Conservation (phyloP, 2,329 filamentous ascomycete genomes). For the Knufia fluminis region DNA sequence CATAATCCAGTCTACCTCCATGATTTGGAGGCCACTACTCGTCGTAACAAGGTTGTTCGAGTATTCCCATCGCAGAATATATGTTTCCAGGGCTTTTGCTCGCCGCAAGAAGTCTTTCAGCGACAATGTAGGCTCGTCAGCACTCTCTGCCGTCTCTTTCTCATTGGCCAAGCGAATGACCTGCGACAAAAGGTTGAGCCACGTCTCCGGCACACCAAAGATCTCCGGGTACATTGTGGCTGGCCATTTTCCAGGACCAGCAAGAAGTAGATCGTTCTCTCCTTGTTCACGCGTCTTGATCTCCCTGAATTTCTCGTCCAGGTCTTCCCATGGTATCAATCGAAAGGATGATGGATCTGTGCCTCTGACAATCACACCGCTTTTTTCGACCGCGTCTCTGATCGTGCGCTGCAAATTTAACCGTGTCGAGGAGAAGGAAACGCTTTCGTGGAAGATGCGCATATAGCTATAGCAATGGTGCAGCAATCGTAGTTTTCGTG, state of each 20-base stretch:
- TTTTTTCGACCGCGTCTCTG: slow-evolving; percentile 9
- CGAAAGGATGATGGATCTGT: slow-evolving; percentile 29
- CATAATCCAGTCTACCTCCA: slow-evolving; percentile 12
- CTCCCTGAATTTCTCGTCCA: slow-evolving; percentile 27
- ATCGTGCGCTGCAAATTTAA: slow-evolving; percentile 2
- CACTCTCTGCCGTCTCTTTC: slow-evolving; percentile 27
- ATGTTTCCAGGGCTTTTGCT: slow-evolving; percentile 29
- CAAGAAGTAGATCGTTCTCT: slow-evolving; percentile 38
- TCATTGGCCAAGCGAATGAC: slow-evolving; percentile 37
- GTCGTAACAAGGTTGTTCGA: not conserved
- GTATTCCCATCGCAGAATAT: slow-evolving; percentile 23
- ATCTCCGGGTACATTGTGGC: slow-evolving; percentile 38
- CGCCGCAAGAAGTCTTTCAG: slow-evolving; percentile 27
- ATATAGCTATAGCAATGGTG: slow-evolving; percentile 42
- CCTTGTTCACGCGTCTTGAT: slow-evolving; percentile 32
- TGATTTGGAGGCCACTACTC: not conserved
- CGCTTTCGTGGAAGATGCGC: slow-evolving; percentile 39
- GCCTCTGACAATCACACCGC: slow-evolving; percentile 7
- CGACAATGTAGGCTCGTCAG: slow-evolving; percentile 11
- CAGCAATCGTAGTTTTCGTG: slow-evolving; percentile 35
- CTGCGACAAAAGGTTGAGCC: slow-evolving; percentile 34
- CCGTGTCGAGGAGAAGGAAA: slow-evolving; percentile 21
- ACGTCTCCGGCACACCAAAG: slow-evolving; percentile 37
- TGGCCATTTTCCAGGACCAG: slow-evolving; percentile 33
- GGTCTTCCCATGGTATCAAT: slow-evolving; percentile 25